These are phyloP conservation scores for Yamadazyma tumulicola DNA, from an alignment of 805 yeast species.

Conservation along the genomic window DNA sequence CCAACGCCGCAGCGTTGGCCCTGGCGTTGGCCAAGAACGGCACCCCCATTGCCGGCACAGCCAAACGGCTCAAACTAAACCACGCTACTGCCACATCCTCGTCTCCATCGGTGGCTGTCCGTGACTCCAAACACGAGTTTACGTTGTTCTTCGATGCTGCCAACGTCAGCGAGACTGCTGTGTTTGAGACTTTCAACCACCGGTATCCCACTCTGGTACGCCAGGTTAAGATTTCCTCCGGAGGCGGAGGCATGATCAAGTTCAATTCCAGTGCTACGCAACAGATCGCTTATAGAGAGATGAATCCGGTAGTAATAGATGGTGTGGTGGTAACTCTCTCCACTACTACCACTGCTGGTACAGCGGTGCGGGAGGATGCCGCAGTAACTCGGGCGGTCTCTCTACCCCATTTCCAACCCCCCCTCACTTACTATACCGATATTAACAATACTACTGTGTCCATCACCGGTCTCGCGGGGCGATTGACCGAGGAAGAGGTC, in stretches of 20 bases:
- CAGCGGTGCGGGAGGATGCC: neutral
- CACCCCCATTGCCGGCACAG: slow-evolving; percentile 60
- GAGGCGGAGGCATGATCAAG: slow-evolving; percentile 82
- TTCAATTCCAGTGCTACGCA: slow-evolving; percentile 64
- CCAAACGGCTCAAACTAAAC: slow-evolving; percentile 63
- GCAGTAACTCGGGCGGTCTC: slow-evolving; percentile 13
- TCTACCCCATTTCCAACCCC: slow-evolving; percentile 47
- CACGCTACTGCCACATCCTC: slow-evolving; percentile 57
- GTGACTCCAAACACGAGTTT: slow-evolving; percentile 10
- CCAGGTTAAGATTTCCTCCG: slow-evolving; percentile 68
- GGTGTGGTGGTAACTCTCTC: slow-evolving; percentile 64
- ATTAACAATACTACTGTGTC: slow-evolving; percentile 76
- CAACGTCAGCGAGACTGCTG: slow-evolving; percentile 62
- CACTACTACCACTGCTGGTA: slow-evolving; percentile 3
- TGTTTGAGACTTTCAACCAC: slow-evolving; percentile 63
- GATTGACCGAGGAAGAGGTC: slow-evolving; percentile 60
- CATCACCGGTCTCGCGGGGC: slow-evolving; percentile 61
- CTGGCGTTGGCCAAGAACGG: slow-evolving; percentile 70
- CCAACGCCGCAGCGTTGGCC: slow-evolving; percentile 55
- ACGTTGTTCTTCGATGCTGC: slow-evolving; percentile 87
- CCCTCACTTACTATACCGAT: slow-evolving; percentile 66
- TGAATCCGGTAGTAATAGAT: slow-evolving; percentile 74
- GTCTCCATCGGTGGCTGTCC: slow-evolving; percentile 9
- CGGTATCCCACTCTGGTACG: slow-evolving; percentile 66
- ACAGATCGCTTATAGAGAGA: slow-evolving; percentile 67